Percentiles rank a stretch among this genome's conserved stretches.
Evolutionary conservation across 257 asterid species (phyloP).

Genomic region (Lycium ferocissimum): DNA sequence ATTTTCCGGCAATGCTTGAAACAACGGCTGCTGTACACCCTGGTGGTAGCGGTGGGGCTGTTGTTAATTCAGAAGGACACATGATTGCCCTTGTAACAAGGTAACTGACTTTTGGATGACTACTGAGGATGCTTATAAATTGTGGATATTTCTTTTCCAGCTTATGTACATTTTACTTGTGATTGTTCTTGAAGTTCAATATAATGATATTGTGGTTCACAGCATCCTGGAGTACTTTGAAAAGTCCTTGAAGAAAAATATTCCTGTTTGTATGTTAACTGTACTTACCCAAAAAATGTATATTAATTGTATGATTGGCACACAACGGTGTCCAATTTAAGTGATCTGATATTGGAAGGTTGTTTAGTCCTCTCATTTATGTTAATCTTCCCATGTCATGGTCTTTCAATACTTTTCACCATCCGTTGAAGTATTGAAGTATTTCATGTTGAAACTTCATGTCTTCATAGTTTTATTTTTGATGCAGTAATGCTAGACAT

Average conservation of each 20-base stretch:
- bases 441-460: slow-evolving; percentile 27
- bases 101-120: slow-evolving; percentile 45
- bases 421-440: neutral
- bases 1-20: slow-evolving; percentile 92
- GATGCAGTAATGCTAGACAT: slow-evolving; percentile 89
- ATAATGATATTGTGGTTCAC: slow-evolving; percentile 11
- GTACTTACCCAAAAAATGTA: neutral
- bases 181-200: slow-evolving; percentile 20
- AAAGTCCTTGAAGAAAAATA: slow-evolving; percentile 19
- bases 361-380: slow-evolving; percentile 6
- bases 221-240: neutral
- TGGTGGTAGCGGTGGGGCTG: slow-evolving; percentile 99
- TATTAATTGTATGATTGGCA: neutral
- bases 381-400: neutral
- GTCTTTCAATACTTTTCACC: neutral
- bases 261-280: slow-evolving; percentile 12
- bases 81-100: slow-evolving; percentile 99
- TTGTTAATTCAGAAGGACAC: slow-evolving; percentile 76
- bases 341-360: neutral
- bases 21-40: slow-evolving; percentile 99
- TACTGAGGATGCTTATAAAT: slow-evolving; percentile 20
- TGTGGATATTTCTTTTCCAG: slow-evolving; percentile 9
- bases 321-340: neutral
- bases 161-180: slow-evolving; percentile 6
- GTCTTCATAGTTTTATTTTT: slow-evolving; percentile 30